Evolutionary conservation across 805 yeast species (phyloP).

Genomic region (Scheffersomyces coipomensis): DNA sequence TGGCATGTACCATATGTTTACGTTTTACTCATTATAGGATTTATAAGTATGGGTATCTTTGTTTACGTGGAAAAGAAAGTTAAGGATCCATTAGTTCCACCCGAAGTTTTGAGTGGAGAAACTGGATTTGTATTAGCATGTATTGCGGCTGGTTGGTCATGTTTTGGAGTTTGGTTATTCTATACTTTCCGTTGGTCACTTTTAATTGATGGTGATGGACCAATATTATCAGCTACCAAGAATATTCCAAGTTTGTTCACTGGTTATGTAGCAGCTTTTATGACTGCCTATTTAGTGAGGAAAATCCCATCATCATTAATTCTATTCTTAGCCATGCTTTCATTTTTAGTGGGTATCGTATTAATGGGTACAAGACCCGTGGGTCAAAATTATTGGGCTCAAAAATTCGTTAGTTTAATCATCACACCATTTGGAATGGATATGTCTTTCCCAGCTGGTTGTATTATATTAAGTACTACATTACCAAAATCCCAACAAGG

Average conservation of each 20-base stretch:
- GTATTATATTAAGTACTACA: conserved; percentile 55
- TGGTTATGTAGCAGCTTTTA: conserved; percentile 55
- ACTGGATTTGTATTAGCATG: conserved; percentile 50
- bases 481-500: conserved; percentile 70
- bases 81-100: conserved; percentile 54
- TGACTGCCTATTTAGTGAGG: conserved; percentile 47
- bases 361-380: conserved; percentile 57
- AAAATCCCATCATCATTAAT: conserved; percentile 48
- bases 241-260: conserved; percentile 32
- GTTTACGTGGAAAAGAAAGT: conserved; percentile 47
- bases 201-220: conserved; percentile 43
- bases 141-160: conserved; percentile 69
- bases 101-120: conserved; percentile 42
- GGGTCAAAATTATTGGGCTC: conserved; percentile 59
- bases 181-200: conserved; percentile 55
- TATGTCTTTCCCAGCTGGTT: conserved; percentile 72
- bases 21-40: conserved; percentile 54
- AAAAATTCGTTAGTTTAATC: conserved; percentile 53
- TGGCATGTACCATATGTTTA: conserved; percentile 64
- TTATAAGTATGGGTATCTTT: conserved; percentile 41
- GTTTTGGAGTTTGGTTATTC: conserved; percentile 69
- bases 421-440: conserved; percentile 74
- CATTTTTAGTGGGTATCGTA: conserved; percentile 50
- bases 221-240: conserved; percentile 27
- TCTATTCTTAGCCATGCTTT: conserved; percentile 49